These are phyloP conservation scores for Dactylellina cionopaga DNA, from an alignment of 2,329 filamentous ascomycete species.

Conservation along the genomic window DNA sequence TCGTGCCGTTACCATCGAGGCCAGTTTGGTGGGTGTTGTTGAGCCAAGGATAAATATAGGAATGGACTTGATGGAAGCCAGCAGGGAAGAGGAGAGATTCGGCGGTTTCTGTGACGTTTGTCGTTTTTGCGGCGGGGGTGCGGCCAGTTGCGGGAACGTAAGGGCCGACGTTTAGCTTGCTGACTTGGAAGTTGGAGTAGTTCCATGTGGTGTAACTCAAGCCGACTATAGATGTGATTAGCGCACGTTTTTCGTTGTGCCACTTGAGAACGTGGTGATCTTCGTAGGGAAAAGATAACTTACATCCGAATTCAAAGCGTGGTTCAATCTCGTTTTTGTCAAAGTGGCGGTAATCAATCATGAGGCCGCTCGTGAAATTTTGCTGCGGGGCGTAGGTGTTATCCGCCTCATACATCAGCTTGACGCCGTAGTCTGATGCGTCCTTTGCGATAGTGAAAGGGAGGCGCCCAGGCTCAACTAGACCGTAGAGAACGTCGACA, in stretches of 20 bases:
- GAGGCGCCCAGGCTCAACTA: conserved; percentile 63
- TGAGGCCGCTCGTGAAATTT: conserved; percentile 78
- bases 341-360: conserved; percentile 83
- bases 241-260: conserved; percentile 11
- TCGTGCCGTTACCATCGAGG: conserved; percentile 69
- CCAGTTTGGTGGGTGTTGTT: conserved; percentile 70
- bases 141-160: conserved; percentile 65
- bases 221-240: conserved; percentile 63
- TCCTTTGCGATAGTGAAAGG: conserved; percentile 67
- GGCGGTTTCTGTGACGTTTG: conserved; percentile 69
- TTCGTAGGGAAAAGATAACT: conserved; percentile 12
- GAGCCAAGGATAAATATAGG: conserved; percentile 77
- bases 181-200: conserved; percentile 74
- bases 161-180: conserved; percentile 64
- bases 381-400: conserved; percentile 48
- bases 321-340: conserved; percentile 74
- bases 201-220: conserved; percentile 82
- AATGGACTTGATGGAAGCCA: conserved; percentile 64
- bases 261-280: conserved; percentile 64
- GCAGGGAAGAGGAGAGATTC: conserved; percentile 75
- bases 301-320: conserved; percentile 79
- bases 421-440: conserved; percentile 62
- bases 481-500: conserved; percentile 77
- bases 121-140: conserved; percentile 65
- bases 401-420: conserved; percentile 49